Base-by-base conservation (phyloP, 192 early-diverging fungal genomes). In the Cetraspora pellucida region DNA sequence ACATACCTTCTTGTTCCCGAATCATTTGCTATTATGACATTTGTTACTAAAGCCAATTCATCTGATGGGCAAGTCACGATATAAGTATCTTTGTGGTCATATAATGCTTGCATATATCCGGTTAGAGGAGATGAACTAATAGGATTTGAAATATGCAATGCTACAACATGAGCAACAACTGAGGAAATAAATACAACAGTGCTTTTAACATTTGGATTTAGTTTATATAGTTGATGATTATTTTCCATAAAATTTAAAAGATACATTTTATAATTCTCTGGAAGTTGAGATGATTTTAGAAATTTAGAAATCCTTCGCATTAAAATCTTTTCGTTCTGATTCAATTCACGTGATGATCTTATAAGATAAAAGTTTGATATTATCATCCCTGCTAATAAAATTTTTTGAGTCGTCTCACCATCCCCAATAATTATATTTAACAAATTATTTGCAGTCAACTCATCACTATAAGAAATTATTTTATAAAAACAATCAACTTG, bases 361-460 rank as follows among this genome's bases (percentile, higher is more conserved):
- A 54, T 21, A 37, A 14, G 30, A 55, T 78, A 57, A 37, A 78
- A 25, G 3, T 45, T 27, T n/a, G 49, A 59, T 30, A 66, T 21
- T 9, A 78, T 74, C 16, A 66, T 27, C 23, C 77, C 77, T 1
- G 74, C 21, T 11, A 74, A 57, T 21, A 58, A 16, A 66, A 74
- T 28, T 8, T 72, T 57, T 3, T 8, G 50, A 54, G 3, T 11
- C 2, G 19, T 25, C 1, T 19, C 14, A 27, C 17, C 21, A 28
- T 71, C 7, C 7, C 7, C 37, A 37, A 65, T 21, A 17, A 78
- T 21, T 50, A 7, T 3, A 27, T 74, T 47, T 23, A 78, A 43
- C 10, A 19, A 72, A 10, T 30, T n/a, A 54, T 54, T 54, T n/a
- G 2, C 13, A 16, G 11, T 19, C 25, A 14, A 49, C 16, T 65